phyloP scores from a whole-genome alignment of 2,329 filamentous ascomycete genomes.

The Claviceps humidiphila region DNA sequence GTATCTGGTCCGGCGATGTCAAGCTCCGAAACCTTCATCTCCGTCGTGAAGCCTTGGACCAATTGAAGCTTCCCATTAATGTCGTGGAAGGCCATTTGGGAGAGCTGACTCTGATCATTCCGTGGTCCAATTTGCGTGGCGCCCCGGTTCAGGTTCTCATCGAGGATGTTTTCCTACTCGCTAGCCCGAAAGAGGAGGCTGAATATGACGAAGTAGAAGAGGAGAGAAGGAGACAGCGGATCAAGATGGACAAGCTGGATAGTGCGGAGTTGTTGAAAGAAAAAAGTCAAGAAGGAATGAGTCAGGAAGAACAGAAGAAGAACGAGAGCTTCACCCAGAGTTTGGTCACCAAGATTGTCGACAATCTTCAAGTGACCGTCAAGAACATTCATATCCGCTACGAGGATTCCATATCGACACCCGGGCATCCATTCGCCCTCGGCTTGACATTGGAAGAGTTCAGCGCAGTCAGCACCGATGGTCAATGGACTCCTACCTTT shows the following conservation, averaged over 20 bases:
- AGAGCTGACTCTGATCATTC: conserved; percentile 81
- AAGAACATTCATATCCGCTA: conserved; percentile 98
- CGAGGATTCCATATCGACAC: conserved; percentile 91
- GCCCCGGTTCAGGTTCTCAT: conserved; percentile 92
- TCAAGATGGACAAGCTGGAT: conserved; percentile 98
- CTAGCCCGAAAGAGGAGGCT: conserved; percentile 88
- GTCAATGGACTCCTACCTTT: conserved; percentile 89
- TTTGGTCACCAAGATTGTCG: conserved; percentile 88
- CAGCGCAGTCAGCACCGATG: conserved; percentile 91
- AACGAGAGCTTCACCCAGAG: conserved; percentile 97
- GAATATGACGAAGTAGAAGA: conserved; percentile 91
- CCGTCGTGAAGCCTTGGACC: conserved; percentile 87
- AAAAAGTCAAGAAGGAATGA: conserved; percentile 82
- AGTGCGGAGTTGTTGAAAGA: conserved; percentile 92
- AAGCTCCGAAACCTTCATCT: conserved; percentile 88
- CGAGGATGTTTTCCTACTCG: conserved; percentile 90
- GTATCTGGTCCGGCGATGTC: conserved; percentile 98
- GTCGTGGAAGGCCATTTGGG: conserved; percentile 92
- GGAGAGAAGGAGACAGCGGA: conserved; percentile 66
- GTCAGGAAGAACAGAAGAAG: conserved; percentile 88
- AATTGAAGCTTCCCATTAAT: conserved; percentile 91
- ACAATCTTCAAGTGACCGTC: conserved; percentile 93
- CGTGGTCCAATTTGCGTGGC: conserved; percentile 91
- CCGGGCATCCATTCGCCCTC: conserved; percentile 86
- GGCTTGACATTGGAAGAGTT: conserved; percentile 91